Conservation (phyloP, 106 monocot species). For the Allium fistulosum region DNA sequence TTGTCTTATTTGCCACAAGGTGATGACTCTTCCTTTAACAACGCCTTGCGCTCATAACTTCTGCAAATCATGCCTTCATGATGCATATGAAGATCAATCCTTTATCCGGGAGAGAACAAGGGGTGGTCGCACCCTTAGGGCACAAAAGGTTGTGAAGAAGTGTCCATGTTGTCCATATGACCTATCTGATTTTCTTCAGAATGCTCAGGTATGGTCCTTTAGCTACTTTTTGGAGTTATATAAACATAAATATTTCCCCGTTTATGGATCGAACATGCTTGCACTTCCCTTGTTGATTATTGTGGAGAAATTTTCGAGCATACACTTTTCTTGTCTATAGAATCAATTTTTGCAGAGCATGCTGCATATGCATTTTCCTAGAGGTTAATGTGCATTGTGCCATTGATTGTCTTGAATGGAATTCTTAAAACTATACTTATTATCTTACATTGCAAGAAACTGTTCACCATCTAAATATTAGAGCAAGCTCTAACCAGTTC, state of each 20-base stretch:
- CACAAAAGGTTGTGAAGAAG: constrained; percentile 53
- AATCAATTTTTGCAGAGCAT: background rate
- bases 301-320: too few relatives aligned
- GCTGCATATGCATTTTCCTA: too few relatives aligned
- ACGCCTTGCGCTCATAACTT: constrained; percentile 74
- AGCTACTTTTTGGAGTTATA: background rate
- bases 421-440: too few relatives aligned
- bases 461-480: too few relatives aligned
- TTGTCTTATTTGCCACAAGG: constrained; percentile 49
- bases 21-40: constrained; percentile 55
- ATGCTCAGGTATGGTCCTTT: constrained; percentile 41
- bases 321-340: background rate
- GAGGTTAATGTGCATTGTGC: background rate
- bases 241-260: background rate
- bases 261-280: too few relatives aligned
- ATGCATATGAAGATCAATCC: constrained; percentile 33
- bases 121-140: constrained; percentile 53
- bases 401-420: too few relatives aligned
- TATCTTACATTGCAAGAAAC: too few relatives aligned
- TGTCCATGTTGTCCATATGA: constrained; percentile 50
- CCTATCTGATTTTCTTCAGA: constrained; percentile 54
- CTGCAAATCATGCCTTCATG: constrained; percentile 56
- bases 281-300: too few relatives aligned
- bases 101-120: constrained; percentile 41
- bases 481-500: too few relatives aligned